Percentiles rank a stretch among this genome's conserved stretches.
Conservation (phyloP, 805 yeast genomes). For the Blastobotrys americana region DNA sequence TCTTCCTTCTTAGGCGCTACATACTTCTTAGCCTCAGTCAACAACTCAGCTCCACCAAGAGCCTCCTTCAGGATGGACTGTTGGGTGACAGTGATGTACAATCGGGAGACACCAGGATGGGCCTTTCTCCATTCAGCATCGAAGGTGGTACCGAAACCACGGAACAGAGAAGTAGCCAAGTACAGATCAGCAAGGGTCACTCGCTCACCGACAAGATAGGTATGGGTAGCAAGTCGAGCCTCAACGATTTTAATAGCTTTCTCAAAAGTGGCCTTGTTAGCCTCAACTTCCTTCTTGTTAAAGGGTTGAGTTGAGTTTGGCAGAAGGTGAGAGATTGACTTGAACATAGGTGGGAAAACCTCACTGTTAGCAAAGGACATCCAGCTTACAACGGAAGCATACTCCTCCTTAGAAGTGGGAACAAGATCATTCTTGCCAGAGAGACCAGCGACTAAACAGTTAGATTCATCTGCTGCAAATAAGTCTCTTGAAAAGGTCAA, state of each 20-base stretch:
- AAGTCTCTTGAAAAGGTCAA: neutral
- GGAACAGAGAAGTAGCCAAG: conserved; percentile 41
- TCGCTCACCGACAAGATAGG: conserved; percentile 66
- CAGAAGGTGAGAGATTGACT: conserved; percentile 49
- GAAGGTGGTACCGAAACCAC: conserved; percentile 53
- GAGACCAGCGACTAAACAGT: conserved; percentile 14
- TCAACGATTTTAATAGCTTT: conserved; percentile 42
- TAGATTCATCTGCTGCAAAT: too few species aligned
- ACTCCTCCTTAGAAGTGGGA: conserved; percentile 60
- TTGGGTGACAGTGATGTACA: conserved; percentile 52
- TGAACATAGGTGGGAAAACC: conserved; percentile 41
- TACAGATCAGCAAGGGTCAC: conserved; percentile 59
- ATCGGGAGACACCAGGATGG: conserved; percentile 59
- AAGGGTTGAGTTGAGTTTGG: conserved; percentile 53
- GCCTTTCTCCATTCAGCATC: conserved; percentile 58
- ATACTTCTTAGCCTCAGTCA: conserved; percentile 58
- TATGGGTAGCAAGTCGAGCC: conserved; percentile 49
- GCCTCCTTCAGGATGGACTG: conserved; percentile 43
- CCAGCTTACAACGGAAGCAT: conserved; percentile 69
- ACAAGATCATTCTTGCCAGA: conserved; percentile 37
- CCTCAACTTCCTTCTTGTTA: conserved; percentile 65
- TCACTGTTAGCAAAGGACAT: conserved; percentile 69
- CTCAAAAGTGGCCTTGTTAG: conserved; percentile 35
- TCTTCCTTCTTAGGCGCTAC: conserved; percentile 73
- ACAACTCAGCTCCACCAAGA: conserved; percentile 48